Evolutionary conservation across 202 grass and related monocot species (phyloP).

Genomic region (Schoenoplectus tabernaemontani): DNA sequence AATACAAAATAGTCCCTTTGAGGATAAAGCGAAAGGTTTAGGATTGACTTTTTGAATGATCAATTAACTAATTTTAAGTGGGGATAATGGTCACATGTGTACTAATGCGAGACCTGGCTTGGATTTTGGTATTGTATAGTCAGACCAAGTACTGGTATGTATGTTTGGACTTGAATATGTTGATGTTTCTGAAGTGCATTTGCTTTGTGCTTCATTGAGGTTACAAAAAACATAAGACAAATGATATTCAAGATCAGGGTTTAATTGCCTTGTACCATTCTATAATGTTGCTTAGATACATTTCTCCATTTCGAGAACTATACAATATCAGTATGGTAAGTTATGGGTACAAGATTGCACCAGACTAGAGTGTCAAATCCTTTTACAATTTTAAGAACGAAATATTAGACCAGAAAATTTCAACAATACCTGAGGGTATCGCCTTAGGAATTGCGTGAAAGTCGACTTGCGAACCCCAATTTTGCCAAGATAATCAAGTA

Average conservation of each 20-base stretch:
- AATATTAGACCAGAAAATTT: neutral
- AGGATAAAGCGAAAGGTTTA: neutral
- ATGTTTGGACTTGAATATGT: neutral
- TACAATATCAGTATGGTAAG: neutral
- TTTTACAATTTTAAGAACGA: neutral
- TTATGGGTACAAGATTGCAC: neutral
- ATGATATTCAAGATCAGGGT: neutral
- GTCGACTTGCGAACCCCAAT: slow-evolving; percentile 64
- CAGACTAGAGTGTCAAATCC: neutral
- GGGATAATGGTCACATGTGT: neutral
- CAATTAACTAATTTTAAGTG: neutral
- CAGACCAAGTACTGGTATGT: neutral
- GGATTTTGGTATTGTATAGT: neutral
- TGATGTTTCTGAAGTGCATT: neutral
- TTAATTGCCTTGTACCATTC: neutral
- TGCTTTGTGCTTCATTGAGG: neutral
- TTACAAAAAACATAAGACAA: too few relatives aligned
- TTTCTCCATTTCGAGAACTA: neutral
- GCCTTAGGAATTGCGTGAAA: slow-evolving; percentile 71
- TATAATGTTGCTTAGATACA: neutral
- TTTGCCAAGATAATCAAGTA: slow-evolving; percentile 92
- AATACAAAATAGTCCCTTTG: too few relatives aligned
- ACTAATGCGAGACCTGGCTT: neutral
- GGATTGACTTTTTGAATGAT: neutral
- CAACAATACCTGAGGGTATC: slow-evolving; percentile 47